A percentile compares a stretch with the other conserved stretches of the same genome.
Evolutionary conservation across 2,329 filamentous ascomycete species (phyloP).

Genomic region (Phaeoacremonium minimum): DNA sequence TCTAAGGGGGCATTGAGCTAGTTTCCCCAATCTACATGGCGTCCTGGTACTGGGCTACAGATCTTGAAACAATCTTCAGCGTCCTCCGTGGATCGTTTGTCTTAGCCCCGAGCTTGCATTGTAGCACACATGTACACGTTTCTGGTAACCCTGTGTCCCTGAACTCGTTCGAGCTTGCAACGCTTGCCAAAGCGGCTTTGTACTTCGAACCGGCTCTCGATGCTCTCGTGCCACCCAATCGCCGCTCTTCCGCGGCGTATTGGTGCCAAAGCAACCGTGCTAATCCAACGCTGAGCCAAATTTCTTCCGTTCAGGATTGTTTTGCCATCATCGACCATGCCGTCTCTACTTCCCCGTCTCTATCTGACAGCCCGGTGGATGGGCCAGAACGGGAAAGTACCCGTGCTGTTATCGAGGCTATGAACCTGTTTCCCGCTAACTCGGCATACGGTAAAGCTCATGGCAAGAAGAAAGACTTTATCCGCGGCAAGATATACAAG

Average conservation of each 20-base stretch:
- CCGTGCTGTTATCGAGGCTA: conserved; percentile 17
- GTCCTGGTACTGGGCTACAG: conserved; percentile 18
- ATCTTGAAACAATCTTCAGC: conserved; percentile 24
- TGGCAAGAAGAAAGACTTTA: conserved; percentile 24
- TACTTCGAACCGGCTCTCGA: conserved; percentile 29
- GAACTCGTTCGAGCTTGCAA: conserved; percentile 15
- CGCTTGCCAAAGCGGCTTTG: conserved; percentile 24
- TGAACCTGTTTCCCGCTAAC: conserved; percentile 24
- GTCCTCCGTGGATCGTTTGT: conserved; percentile 17
- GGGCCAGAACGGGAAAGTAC: not conserved
- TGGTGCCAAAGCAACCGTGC: conserved; percentile 30
- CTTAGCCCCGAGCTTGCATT: conserved; percentile 18
- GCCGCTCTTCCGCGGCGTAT: conserved; percentile 18
- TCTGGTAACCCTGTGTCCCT: conserved; percentile 17
- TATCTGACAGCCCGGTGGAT: not conserved
- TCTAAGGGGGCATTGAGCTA: conserved; percentile 24
- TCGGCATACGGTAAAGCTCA: conserved; percentile 23
- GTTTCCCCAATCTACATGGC: conserved; percentile 29
- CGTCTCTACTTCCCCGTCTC: conserved; percentile 2
- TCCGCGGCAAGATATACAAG: conserved; percentile 33
- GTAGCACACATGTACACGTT: conserved; percentile 32
- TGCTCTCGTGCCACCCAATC: conserved; percentile 17
- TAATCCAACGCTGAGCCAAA: conserved; percentile 16
- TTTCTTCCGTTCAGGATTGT: conserved; percentile 14
- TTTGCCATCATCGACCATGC: conserved; percentile 18